Evolutionary conservation across 176 grass and related monocot genomes (phyloP).

Genomic region (Raddia guianensis): DNA sequence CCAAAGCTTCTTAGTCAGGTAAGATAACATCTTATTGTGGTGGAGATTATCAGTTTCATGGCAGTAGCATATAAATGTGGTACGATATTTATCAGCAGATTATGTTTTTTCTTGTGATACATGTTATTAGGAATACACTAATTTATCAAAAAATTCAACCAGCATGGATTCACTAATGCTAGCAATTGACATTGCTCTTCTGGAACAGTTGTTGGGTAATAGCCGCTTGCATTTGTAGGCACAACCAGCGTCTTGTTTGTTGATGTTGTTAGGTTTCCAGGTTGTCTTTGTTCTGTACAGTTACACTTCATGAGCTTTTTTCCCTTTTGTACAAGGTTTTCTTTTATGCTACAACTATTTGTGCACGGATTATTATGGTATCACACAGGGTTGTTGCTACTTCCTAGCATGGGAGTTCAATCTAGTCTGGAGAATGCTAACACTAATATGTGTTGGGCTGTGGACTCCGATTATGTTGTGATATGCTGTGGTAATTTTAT

Average conservation of each 20-base stretch:
- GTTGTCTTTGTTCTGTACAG: not conserved
- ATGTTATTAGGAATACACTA: not conserved
- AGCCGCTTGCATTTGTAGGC: constrained; percentile 12
- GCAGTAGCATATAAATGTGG: constrained; percentile 18
- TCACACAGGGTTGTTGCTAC: no score
- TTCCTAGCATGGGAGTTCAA: no score
- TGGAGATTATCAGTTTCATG: constrained; percentile 26
- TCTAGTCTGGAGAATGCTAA: constrained; percentile 8
- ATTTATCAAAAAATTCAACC: not conserved
- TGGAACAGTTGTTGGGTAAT: constrained; percentile 20
- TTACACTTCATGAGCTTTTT: constrained; percentile 2
- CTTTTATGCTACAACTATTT: not conserved
- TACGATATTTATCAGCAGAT: not conserved
- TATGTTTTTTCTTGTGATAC: not conserved
- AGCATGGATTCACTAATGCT: not conserved
- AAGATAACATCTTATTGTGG: constrained; percentile 42
- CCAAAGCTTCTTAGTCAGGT: constrained; percentile 84
- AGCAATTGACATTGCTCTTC: not conserved
- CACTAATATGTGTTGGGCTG: not conserved
- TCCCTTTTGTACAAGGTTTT: not conserved
- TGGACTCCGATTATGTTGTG: not conserved
- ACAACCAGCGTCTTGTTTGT: not conserved
- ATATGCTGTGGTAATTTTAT: not conserved
- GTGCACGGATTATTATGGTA: not conserved
- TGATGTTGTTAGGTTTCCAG: constrained; percentile 15